A percentile compares a stretch with the other conserved stretches of the same genome.
Conservation (phyloP, 352 stramenopile species). For the Globisporangium heterothallicum region DNA sequence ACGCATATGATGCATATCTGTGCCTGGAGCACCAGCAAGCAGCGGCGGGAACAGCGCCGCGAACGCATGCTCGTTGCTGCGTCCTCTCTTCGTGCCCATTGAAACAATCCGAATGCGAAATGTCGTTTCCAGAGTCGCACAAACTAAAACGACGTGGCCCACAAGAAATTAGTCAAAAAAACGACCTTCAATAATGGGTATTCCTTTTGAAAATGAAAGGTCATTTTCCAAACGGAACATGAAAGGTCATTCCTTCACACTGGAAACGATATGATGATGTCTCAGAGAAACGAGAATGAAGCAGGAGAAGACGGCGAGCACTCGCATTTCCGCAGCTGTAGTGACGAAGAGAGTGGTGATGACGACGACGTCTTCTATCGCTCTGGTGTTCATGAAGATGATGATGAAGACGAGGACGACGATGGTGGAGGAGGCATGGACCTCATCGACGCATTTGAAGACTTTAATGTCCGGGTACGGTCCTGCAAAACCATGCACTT, state of each 20-base stretch:
- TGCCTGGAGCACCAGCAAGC: constrained; percentile 9
- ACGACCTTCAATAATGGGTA: too few relatives aligned
- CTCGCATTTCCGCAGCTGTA: neutral
- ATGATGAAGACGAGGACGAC: neutral
- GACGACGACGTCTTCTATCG: too few relatives aligned
- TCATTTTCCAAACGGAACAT: too few relatives aligned
- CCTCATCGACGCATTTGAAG: constrained; percentile 44
- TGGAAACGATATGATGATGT: too few relatives aligned
- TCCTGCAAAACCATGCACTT: too few relatives aligned
- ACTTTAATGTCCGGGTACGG: constrained; percentile 43
- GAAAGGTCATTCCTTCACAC: neutral
- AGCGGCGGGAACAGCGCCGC: constrained; percentile 53
- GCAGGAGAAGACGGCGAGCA: neutral
- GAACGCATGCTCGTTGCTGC: neutral
- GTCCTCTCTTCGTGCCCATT: neutral
- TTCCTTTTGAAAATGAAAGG: neutral
- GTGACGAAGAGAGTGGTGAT: neutral
- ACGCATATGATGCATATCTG: neutral
- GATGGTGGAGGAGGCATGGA: constrained; percentile 1
- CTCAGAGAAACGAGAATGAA: too few relatives aligned
- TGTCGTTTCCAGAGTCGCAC: too few relatives aligned
- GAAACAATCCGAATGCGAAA: too few relatives aligned
- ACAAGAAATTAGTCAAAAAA: neutral
- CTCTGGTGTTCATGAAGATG: too few relatives aligned
- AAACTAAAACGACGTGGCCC: neutral